Percentiles rank a stretch among this genome's conserved stretches.
Evolutionary conservation across 352 stramenopile genomes (phyloP).

Genomic region (Pythium aristosporum): DNA sequence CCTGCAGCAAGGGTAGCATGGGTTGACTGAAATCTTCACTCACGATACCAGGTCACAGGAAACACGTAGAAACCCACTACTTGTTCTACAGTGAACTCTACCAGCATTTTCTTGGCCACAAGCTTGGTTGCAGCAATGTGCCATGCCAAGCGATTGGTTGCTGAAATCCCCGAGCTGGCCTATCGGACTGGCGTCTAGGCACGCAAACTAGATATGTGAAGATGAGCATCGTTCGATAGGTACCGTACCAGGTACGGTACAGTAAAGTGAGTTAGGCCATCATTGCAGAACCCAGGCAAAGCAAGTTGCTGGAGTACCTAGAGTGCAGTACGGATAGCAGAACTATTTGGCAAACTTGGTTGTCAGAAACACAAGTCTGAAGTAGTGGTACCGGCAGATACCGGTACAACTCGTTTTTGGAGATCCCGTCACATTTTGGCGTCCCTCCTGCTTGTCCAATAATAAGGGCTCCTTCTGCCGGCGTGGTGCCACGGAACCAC

Average conservation of each 20-base stretch:
- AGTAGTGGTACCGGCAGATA: neutral
- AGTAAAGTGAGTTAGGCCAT: no score
- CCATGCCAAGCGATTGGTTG: no score
- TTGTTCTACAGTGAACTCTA: no score
- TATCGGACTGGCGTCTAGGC: conserved; percentile 1
- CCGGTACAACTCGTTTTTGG: neutral
- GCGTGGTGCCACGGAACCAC: neutral
- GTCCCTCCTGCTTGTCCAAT: neutral
- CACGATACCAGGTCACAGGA: no score
- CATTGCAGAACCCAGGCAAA: no score
- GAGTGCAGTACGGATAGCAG: neutral
- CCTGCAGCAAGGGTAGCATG: neutral
- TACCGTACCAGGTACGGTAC: neutral
- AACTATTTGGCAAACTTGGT: neutral
- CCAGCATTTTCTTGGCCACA: neutral
- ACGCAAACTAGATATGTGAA: conserved; percentile 2
- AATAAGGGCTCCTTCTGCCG: neutral
- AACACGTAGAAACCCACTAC: no score
- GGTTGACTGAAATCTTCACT: no score
- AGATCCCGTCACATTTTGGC: neutral
- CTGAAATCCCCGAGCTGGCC: neutral
- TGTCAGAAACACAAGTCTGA: neutral
- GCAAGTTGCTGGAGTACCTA: no score
- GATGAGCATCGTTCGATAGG: neutral
- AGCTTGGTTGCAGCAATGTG: no score